Evolutionary conservation across 2,329 filamentous ascomycete species (phyloP), one percentile per base, ranked within the genome.

Genomic region (Aspergillus terreus): DNA sequence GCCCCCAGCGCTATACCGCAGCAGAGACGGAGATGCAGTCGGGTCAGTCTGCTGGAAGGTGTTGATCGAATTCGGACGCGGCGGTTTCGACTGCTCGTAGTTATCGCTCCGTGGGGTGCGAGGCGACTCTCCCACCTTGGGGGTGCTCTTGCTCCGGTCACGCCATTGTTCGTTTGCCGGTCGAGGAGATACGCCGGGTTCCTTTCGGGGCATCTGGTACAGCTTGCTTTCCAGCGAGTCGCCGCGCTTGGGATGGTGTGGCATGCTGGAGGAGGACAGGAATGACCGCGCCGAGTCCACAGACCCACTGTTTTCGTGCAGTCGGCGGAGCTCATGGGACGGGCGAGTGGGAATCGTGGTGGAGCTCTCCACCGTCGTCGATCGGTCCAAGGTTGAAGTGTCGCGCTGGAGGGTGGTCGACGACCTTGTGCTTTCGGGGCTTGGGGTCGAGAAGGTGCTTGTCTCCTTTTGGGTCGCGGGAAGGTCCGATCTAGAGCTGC

Each of bases 1-100:
- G 49, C 86, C 90, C 47, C 89, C 90, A 41, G 82, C 81, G 70
- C 87, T 95, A 55, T 82, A 89, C 63, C 86, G 80, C 58, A 87
- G 83, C 56, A 90, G 75, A 61, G 84, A 85, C 9, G 87, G 85
- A 9, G 86, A 88, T 36, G 71, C 70, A 58, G 82, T 81, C 57
- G 75, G 54, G 69, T 79, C 63, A 55, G 60, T 36, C 59, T 71
- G 67, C 2, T 59, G 57, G 19, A 69, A 51, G 11, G 78, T 73
- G 54, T 68, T 75, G 19, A 72, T 66, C 17, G 81, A 75, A 44
- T 82, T 81, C 56, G 81, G 81, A 33, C 74, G 63, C 38, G 61
- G 50, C 40, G 58, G 56, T 25, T 58, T 54, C 25, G 61, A 51
- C 32, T 60, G 57, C 30, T 63, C 58, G 12, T 55, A 44, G 30